A percentile compares a stretch with the other conserved stretches of the same genome.
phyloP scores from a whole-genome alignment of 2,329 filamentous ascomycete genomes.

The Sporothrix schenckii region DNA sequence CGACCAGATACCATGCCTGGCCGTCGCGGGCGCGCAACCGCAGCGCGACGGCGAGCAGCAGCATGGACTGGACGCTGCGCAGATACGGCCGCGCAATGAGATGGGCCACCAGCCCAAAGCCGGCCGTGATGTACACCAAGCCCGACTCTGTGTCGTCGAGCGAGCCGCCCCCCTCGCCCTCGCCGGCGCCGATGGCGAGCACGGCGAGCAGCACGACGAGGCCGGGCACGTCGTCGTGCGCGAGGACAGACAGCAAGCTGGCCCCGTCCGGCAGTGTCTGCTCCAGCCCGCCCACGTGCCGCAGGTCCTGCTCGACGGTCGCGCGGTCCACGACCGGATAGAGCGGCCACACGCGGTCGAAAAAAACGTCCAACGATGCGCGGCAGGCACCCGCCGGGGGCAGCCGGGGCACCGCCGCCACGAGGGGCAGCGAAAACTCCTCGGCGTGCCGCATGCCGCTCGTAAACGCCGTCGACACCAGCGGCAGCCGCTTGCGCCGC shows the following conservation, averaged over 20 bases:
- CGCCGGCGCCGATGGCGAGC: neutral
- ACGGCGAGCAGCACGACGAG: neutral
- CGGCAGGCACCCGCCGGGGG: neutral
- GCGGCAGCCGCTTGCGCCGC: neutral
- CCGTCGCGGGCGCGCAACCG: neutral
- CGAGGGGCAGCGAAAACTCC: neutral
- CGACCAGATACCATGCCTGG: neutral
- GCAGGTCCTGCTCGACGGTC: neutral
- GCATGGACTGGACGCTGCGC: neutral
- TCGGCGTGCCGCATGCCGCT: slow-evolving; percentile 6
- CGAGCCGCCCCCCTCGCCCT: neutral
- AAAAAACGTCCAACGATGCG: neutral
- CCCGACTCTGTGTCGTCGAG: neutral
- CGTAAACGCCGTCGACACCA: neutral
- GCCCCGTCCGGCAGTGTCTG: neutral
- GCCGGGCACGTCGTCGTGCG: neutral
- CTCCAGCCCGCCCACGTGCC: neutral
- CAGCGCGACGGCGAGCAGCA: neutral
- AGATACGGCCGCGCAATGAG: neutral
- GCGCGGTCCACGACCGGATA: neutral
- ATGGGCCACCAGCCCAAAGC: neutral
- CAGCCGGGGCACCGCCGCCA: neutral
- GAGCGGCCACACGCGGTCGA: neutral
- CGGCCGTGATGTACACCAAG: neutral
- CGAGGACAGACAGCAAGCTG: neutral